Evolutionary conservation across 306 rosid genomes (phyloP).

Genomic region (Malus sylvestris): DNA sequence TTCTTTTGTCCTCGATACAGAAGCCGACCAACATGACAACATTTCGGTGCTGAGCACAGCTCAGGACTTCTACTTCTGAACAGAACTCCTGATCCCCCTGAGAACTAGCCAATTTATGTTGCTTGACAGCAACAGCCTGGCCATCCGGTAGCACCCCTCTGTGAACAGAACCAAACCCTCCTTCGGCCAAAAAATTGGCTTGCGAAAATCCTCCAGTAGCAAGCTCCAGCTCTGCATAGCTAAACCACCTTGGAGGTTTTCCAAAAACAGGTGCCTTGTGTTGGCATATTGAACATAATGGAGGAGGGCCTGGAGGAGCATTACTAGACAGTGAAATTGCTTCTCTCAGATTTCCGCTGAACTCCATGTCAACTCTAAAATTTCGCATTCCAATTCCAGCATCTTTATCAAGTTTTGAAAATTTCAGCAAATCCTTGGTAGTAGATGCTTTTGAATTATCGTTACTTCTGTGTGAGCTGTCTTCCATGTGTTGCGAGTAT

Average conservation of each 20-base stretch:
- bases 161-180: constrained; percentile 96
- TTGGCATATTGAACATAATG: constrained; percentile 92
- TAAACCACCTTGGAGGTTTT: constrained; percentile 92
- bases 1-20: constrained; percentile 91
- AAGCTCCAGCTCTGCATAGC: constrained; percentile 86
- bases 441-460: constrained; percentile 50
- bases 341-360: constrained; percentile 79
- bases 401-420: constrained; percentile 59
- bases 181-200: constrained; percentile 97
- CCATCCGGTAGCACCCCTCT: constrained; percentile 97
- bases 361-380: constrained; percentile 51
- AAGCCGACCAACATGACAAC: constrained; percentile 97
- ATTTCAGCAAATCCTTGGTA: constrained; percentile 51
- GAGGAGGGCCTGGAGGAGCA: constrained; percentile 91
- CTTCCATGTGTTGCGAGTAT: constrained; percentile 39
- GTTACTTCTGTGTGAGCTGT: constrained; percentile 38
- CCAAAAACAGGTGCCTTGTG: constrained; percentile 99
- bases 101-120: constrained; percentile 96
- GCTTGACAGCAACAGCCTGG: constrained; percentile 95
- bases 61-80: constrained; percentile 95
- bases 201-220: constrained; percentile 96
- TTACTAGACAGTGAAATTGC: constrained; percentile 76
- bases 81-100: constrained; percentile 96
- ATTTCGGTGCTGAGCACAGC: constrained; percentile 98
- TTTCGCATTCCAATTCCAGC: constrained; percentile 46